These are phyloP conservation scores for Orbilia oligospora DNA, from an alignment of 2,329 filamentous ascomycete species.

Conservation along the genomic window DNA sequence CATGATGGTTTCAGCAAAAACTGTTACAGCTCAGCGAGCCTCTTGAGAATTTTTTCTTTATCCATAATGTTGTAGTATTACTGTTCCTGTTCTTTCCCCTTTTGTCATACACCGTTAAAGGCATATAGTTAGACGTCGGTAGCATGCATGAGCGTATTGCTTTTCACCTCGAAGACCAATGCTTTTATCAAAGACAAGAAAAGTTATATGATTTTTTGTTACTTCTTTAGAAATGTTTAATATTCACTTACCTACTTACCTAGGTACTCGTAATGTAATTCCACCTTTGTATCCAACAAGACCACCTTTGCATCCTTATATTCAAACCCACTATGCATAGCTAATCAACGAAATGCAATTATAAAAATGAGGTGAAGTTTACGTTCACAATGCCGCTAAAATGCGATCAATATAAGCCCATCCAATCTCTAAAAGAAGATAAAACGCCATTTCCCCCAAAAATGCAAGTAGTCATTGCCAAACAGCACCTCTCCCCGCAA, in stretches of 20 bases:
- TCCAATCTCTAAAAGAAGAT: not conserved
- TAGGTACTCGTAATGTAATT: no score
- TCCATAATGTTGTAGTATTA: conserved; percentile 18
- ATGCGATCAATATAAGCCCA: not conserved
- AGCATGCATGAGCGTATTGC: conserved; percentile 24
- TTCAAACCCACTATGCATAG: no score
- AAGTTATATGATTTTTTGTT: conserved; percentile 7
- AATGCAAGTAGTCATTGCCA: conserved; percentile 16
- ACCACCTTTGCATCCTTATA: no score
- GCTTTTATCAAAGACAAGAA: not conserved
- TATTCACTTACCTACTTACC: no score
- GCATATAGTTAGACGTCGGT: conserved; percentile 24
- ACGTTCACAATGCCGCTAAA: conserved; percentile 1
- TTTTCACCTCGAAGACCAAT: not conserved
- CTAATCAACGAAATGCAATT: no score
- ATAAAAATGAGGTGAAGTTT: no score
- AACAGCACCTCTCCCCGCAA: conserved; percentile 15
- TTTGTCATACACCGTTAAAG: not conserved
- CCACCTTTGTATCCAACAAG: no score
- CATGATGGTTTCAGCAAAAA: not conserved
- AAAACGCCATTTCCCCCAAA: not conserved
- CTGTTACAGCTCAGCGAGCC: conserved; percentile 3
- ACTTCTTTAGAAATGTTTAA: not conserved
- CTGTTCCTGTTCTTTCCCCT: not conserved
- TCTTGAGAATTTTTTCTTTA: not conserved